Evolutionary conservation across 495 filamentous ascomycete genomes (phyloP).

Genomic region (Penicillium manginii): DNA sequence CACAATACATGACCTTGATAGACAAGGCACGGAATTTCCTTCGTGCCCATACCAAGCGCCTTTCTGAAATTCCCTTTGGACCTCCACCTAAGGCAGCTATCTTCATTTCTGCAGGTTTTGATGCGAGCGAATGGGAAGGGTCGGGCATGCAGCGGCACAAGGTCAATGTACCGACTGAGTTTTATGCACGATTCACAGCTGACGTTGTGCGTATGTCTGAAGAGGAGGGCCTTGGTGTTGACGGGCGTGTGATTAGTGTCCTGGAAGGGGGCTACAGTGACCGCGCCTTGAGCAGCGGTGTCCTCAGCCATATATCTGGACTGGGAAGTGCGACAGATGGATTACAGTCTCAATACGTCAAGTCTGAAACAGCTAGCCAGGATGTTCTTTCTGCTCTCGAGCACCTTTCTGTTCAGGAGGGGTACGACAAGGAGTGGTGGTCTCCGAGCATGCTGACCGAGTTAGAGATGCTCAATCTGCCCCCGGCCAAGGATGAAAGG

Average conservation of each 20-base stretch:
- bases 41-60: slow-evolving; percentile 64
- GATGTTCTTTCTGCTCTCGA: slow-evolving; percentile 4
- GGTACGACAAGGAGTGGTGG: slow-evolving; percentile 80
- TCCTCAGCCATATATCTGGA: slow-evolving; percentile 85
- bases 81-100: slow-evolving; percentile 76
- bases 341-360: slow-evolving; percentile 5
- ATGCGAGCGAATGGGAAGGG: slow-evolving; percentile 94
- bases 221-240: slow-evolving; percentile 75
- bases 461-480: slow-evolving; percentile 60
- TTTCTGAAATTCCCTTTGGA: slow-evolving; percentile 54
- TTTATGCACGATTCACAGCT: slow-evolving; percentile 87
- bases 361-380: slow-evolving; percentile 22
- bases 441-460: slow-evolving; percentile 64
- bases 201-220: slow-evolving; percentile 82
- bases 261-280: slow-evolving; percentile 96
- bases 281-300: slow-evolving; percentile 81
- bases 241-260: slow-evolving; percentile 87
- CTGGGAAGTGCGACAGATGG: slow-evolving; percentile 50
- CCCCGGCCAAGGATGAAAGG: slow-evolving; percentile 51
- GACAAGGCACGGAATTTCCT: slow-evolving; percentile 81
- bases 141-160: slow-evolving; percentile 90
- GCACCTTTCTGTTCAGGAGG: slow-evolving; percentile 2
- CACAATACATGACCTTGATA: slow-evolving; percentile 72
- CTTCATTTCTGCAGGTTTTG: slow-evolving; percentile 94
- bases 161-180: slow-evolving; percentile 93